These are phyloP conservation scores for Debaryomyces subglobosus DNA, from an alignment of 1,139 yeast genomes.

Conservation along the genomic window DNA sequence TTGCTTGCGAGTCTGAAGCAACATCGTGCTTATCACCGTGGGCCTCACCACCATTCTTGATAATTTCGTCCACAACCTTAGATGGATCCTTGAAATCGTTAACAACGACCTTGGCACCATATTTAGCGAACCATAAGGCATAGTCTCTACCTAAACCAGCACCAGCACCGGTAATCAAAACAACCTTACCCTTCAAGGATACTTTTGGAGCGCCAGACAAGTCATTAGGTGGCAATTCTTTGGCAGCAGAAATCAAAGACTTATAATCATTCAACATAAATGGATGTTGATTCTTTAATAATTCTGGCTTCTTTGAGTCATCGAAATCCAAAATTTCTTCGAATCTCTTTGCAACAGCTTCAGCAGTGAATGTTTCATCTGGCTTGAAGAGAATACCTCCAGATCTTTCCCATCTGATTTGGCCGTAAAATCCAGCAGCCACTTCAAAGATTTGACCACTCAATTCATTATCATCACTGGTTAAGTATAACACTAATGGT, in stretches of 20 bases:
- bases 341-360: conserved; percentile 75
- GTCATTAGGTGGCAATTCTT: conserved; percentile 59
- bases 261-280: conserved; percentile 60
- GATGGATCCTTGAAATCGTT: conserved; percentile 85
- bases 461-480: conserved; percentile 63
- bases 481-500: conserved; percentile 81
- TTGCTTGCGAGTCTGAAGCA: conserved; percentile 73
- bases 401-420: conserved; percentile 94
- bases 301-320: conserved; percentile 53
- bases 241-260: conserved; percentile 56
- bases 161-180: conserved; percentile 93
- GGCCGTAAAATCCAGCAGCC: conserved; percentile 93
- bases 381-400: conserved; percentile 86
- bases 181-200: conserved; percentile 80
- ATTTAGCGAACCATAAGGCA: conserved; percentile 80
- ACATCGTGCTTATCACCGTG: conserved; percentile 84
- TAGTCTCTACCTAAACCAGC: conserved; percentile 93
- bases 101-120: conserved; percentile 95
- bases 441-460: conserved; percentile 85
- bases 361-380: conserved; percentile 77
- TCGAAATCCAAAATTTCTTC: conserved; percentile 65
- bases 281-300: conserved; percentile 68
- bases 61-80: conserved; percentile 77
- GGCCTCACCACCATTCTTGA: conserved; percentile 76
- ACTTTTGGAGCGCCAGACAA: conserved; percentile 50